Evolutionary conservation across 2,329 filamentous ascomycete species (phyloP), one percentile per base, ranked within the genome.

Genomic region (Talaromyces sp.): DNA sequence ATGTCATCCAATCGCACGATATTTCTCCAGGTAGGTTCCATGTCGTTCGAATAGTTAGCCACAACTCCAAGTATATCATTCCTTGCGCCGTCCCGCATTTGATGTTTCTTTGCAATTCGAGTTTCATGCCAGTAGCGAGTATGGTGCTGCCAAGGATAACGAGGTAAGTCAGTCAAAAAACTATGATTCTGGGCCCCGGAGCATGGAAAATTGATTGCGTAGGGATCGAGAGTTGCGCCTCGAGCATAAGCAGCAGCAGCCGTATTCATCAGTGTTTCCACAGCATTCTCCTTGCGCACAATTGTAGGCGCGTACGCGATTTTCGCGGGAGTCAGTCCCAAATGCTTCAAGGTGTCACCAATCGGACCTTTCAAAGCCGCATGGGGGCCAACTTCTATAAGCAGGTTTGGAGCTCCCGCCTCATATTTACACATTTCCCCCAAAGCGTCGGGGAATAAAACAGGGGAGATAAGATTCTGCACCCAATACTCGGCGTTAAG

Each of bases 301-400:
- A 76, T 14, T 61, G 69, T 37, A 72, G 70, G 8, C 76, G 72
- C 21, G 67, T 67, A 1, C 77, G 71, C 21, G 6, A 63, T 58
- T 14, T 59, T 58, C 8, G 55, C 39, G 5, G 16, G 2, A 0
- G 55, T n/a, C 9, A 50, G 9, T n/a, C 56, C 61, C 6, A 59
- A 35, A 31, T 59, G 14, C 3, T 59, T 58, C 31, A 59, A 8
- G 6, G 61, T 68, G 16, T 72, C 62, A 9, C 54, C 35, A 7
- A 66, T 52, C 11, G 74, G 70, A 1, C 73, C 67, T 50, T 69
- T 68, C 6, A 76, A 60, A 0, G 72, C 71, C 1, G 71, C 66
- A 60, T 76, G 73, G 12, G 75, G 72, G 0, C 74, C 74, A n/a
- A 75, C 61, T 52, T 76, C 73, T n/a, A 68, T 55, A n/a, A 57